Conservation (phyloP, 1,139 yeast genomes). For the Suhomyces terraborum region DNA sequence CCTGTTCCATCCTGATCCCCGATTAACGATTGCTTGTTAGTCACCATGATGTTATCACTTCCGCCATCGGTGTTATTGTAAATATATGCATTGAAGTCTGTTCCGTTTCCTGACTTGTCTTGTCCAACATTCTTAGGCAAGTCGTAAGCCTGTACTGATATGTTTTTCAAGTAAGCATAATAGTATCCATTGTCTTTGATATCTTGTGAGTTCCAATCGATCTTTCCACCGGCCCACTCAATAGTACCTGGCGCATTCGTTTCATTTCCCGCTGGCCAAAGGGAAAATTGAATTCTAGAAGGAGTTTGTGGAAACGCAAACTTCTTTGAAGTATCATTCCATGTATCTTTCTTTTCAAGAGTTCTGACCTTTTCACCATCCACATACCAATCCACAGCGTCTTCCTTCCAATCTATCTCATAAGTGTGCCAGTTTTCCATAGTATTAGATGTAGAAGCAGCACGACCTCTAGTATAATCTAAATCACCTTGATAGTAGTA, state of each 20-base stretch:
- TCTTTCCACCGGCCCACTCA: conserved; percentile 91
- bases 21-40: conserved; percentile 61
- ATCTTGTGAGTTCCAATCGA: conserved; percentile 81
- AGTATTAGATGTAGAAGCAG: conserved; percentile 48
- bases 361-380: conserved; percentile 75
- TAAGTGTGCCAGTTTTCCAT: conserved; percentile 73
- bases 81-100: conserved; percentile 50
- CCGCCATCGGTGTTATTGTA: conserved; percentile 55
- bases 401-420: conserved; percentile 83
- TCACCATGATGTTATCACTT: conserved; percentile 52
- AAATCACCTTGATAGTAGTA: conserved; percentile 74
- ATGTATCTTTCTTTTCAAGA: conserved; percentile 64
- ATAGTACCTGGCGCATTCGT: conserved; percentile 74
- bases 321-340: conserved; percentile 59
- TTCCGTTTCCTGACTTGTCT: conserved; percentile 43
- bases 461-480: conserved; percentile 63
- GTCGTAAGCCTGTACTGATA: conserved; percentile 67
- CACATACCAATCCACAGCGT: conserved; percentile 67
- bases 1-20: conserved; percentile 67
- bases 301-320: conserved; percentile 91
- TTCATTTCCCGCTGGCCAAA: conserved; percentile 91
- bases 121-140: conserved; percentile 54
- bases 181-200: conserved; percentile 75
- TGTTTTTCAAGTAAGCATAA: conserved; percentile 62
- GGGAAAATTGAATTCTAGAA: conserved; percentile 75